Evolutionary conservation across 2,329 filamentous ascomycete genomes (phyloP).

Genomic region (Talaromyces rugulosus): DNA sequence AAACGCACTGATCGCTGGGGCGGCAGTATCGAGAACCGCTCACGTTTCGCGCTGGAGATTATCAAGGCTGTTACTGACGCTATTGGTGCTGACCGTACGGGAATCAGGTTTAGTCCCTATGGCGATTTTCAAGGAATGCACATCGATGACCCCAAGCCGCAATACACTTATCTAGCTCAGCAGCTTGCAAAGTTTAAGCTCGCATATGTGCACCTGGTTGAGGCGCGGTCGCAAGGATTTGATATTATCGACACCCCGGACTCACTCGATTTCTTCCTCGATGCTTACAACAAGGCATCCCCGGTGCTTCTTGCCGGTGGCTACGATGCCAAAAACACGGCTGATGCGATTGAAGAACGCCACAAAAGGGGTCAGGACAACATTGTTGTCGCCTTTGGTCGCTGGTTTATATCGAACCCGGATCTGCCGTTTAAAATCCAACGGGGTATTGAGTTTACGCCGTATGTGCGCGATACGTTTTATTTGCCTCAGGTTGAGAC

Average conservation of each 20-base stretch:
- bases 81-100: conserved; percentile 40
- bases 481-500: conserved; percentile 11
- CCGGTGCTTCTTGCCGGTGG: conserved; percentile 5
- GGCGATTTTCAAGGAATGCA: conserved; percentile 42
- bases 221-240: not conserved
- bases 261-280: conserved; percentile 4
- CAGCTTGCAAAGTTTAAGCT: not conserved
- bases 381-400: conserved; percentile 29
- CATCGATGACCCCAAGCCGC: conserved; percentile 48
- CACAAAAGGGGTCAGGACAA: not conserved
- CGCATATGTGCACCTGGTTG: conserved; percentile 7
- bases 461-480: conserved; percentile 18
- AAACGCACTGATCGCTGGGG: conserved; percentile 46
- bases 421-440: conserved; percentile 21
- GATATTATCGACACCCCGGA: not conserved
- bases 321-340: not conserved
- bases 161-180: conserved; percentile 42
- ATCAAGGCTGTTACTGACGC: conserved; percentile 36
- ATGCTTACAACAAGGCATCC: conserved; percentile 2
- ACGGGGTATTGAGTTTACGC: conserved; percentile 15
- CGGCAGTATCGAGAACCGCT: conserved; percentile 47
- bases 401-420: conserved; percentile 23
- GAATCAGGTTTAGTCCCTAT: conserved; percentile 41
- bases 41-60: conserved; percentile 51
- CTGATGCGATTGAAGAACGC: conserved; percentile 15